phyloP scores from a whole-genome alignment of 2,329 filamentous ascomycete species.

The Calonectria hongkongensis region DNA sequence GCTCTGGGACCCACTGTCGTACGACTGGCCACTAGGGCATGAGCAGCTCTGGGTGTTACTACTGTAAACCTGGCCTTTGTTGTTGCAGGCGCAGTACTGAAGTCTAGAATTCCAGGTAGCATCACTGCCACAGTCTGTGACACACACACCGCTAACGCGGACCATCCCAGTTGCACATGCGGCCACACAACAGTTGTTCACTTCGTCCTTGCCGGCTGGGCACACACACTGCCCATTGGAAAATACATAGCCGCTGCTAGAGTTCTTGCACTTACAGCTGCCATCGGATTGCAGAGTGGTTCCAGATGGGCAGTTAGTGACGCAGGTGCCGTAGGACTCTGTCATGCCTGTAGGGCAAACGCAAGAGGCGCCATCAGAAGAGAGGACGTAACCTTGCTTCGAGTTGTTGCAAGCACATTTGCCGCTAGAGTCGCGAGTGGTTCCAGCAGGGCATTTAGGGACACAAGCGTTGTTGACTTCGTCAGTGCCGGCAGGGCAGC shows the following conservation, averaged over 20 bases:
- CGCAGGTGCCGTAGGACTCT: neutral
- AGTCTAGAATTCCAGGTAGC: neutral
- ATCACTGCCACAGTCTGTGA: neutral
- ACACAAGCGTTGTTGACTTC: too few species aligned
- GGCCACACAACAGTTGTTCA: constrained; percentile 2
- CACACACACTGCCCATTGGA: neutral
- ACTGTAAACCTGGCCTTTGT: neutral
- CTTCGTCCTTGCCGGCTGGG: neutral
- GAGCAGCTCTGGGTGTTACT: neutral
- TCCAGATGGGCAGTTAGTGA: neutral
- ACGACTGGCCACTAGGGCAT: neutral
- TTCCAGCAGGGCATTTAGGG: neutral
- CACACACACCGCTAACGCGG: neutral
- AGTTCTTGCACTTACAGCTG: neutral
- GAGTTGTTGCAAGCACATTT: neutral
- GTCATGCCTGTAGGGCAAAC: neutral
- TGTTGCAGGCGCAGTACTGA: neutral
- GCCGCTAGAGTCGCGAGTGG: neutral
- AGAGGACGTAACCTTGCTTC: neutral
- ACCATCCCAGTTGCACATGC: neutral
- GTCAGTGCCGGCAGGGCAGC: too few species aligned
- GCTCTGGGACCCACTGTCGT: neutral
- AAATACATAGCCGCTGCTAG: neutral
- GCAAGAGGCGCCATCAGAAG: neutral
- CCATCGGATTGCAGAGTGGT: constrained; percentile 4